These are phyloP conservation scores for Phytophthora rubi DNA, from an alignment of 352 stramenopile genomes.

Conservation along the genomic window DNA sequence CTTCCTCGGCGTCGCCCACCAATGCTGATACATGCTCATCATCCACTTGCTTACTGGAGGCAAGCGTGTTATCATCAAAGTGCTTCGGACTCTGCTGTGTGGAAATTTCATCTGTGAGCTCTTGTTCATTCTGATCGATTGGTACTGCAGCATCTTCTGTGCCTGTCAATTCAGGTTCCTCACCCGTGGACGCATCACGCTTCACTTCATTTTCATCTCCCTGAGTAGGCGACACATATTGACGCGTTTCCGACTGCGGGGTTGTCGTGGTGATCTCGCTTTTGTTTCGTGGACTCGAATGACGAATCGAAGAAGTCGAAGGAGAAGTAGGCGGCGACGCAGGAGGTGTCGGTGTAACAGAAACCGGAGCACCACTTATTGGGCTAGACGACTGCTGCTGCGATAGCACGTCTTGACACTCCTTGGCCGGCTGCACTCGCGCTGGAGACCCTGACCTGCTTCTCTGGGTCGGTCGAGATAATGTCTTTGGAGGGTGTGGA, in stretches of 20 bases:
- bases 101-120: neutral
- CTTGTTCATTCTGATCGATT: neutral
- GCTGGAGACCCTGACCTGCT: conserved; percentile 14
- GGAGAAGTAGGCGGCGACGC: conserved; percentile 4
- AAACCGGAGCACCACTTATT: neutral
- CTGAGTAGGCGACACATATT: neutral
- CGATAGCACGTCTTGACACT: neutral
- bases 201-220: conserved; percentile 10
- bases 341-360: conserved; percentile 11
- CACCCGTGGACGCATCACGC: neutral
- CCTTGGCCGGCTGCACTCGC: conserved; percentile 11
- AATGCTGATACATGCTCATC: neutral
- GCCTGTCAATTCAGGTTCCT: conserved; percentile 12
- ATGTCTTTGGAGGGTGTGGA: conserved; percentile 4
- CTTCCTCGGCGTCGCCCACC: neutral
- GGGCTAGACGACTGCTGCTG: neutral
- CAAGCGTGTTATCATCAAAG: neutral
- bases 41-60: neutral
- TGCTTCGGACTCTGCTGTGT: conserved; percentile 5
- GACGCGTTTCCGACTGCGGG: neutral
- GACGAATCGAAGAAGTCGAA: conserved; percentile 7
- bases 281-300: conserved; percentile 17
- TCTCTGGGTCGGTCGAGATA: conserved; percentile 18
- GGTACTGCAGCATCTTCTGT: neutral
- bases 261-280: neutral